A percentile compares a stretch with the other conserved stretches of the same genome.
phyloP scores from a whole-genome alignment of 495 filamentous ascomycete species.

The Platismatia glauca region DNA sequence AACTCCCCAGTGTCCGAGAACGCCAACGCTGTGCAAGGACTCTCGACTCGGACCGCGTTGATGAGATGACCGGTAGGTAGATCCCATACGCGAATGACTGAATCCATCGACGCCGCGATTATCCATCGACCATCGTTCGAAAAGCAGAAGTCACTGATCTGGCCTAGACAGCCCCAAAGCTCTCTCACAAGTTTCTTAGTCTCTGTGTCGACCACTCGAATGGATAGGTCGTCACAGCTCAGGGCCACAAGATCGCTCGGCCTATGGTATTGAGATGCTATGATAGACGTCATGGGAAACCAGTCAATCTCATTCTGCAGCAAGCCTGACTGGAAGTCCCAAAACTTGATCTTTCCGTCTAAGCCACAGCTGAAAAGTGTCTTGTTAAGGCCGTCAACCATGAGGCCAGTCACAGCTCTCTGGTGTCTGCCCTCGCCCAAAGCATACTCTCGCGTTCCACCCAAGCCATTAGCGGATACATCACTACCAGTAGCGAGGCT shows the following conservation, averaged over 20 bases:
- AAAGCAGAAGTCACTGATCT: slow-evolving; percentile 80
- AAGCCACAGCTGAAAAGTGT: slow-evolving; percentile 73
- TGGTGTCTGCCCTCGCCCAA: slow-evolving; percentile 56
- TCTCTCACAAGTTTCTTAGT: slow-evolving; percentile 86
- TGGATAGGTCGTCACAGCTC: slow-evolving; percentile 78
- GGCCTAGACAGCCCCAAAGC: slow-evolving; percentile 77
- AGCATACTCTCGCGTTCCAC: slow-evolving; percentile 34
- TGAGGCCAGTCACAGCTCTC: slow-evolving; percentile 73
- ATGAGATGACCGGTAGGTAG: slow-evolving; percentile 90
- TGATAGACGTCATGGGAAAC: slow-evolving; percentile 66
- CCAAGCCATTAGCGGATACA: slow-evolving; percentile 31
- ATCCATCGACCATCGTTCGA: slow-evolving; percentile 93
- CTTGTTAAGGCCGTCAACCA: slow-evolving; percentile 76
- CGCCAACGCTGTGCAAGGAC: slow-evolving; percentile 68
- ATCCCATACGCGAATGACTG: slow-evolving; percentile 83
- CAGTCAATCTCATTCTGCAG: slow-evolving; percentile 77
- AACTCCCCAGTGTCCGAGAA: slow-evolving; percentile 89
- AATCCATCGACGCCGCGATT: slow-evolving; percentile 77
- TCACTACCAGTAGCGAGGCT: slow-evolving; percentile 33
- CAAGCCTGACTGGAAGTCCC: slow-evolving; percentile 76
- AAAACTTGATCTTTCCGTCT: slow-evolving; percentile 97
- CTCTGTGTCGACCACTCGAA: slow-evolving; percentile 82
- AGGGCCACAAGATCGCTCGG: slow-evolving; percentile 81
- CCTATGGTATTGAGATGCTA: slow-evolving; percentile 67
- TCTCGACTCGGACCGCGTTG: slow-evolving; percentile 70